Conservation (phyloP, 2,329 filamentous ascomycete species). For the Aspergillus fumigatus region DNA sequence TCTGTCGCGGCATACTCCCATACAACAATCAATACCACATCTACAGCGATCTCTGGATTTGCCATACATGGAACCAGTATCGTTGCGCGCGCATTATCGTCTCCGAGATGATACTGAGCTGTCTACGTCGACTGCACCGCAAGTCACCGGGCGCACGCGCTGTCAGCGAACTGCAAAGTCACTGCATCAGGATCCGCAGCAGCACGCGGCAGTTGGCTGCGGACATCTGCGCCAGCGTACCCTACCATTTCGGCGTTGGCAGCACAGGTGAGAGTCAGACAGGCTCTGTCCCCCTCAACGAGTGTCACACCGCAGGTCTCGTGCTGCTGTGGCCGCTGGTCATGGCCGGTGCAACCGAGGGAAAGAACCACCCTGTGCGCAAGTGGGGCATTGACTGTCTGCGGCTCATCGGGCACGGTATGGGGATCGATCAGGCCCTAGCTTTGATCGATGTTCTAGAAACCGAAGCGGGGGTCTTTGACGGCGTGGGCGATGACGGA, state of each 20-base stretch:
- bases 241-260: conserved; percentile 30
- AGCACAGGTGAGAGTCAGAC: conserved; percentile 7
- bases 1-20: conserved; percentile 20
- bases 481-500: conserved; percentile 14
- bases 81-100: conserved; percentile 55
- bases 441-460: conserved; percentile 31
- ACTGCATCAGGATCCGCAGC: conserved; percentile 25
- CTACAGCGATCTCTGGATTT: conserved; percentile 52
- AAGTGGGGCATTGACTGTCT: conserved; percentile 31
- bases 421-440: conserved; percentile 37
- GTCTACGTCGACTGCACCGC: conserved; percentile 22
- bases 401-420: conserved; percentile 29
- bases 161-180: conserved; percentile 27
- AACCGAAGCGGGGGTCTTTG: conserved; percentile 23
- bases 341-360: conserved; percentile 31
- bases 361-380: conserved; percentile 21
- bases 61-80: conserved; percentile 56
- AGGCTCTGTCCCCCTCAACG: conserved; percentile 13
- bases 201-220: conserved; percentile 25
- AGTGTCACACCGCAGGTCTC: conserved; percentile 30
- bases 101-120: conserved; percentile 45
- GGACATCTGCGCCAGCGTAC: conserved; percentile 37
- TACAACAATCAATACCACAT: conserved; percentile 53
- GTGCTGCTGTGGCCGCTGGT: conserved; percentile 37
- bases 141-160: conserved; percentile 15